Evolutionary conservation across 805 yeast genomes (phyloP).

Genomic region (Lipomyces yamadae): DNA sequence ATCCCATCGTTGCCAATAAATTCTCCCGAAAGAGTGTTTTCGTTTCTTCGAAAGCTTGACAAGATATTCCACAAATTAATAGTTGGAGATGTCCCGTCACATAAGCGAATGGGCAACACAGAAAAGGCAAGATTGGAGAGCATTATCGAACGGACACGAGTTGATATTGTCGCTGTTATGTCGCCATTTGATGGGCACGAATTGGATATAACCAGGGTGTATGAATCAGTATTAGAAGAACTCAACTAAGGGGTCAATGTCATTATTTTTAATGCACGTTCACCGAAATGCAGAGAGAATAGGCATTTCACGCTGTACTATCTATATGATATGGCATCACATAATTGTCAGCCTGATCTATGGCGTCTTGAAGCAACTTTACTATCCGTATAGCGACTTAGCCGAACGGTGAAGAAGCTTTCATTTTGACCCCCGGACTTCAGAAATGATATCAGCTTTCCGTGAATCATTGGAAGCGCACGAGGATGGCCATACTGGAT

Average conservation of each 20-base stretch:
- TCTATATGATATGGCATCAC: too few relatives aligned
- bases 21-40: conserved; percentile 48
- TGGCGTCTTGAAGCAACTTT: too few relatives aligned
- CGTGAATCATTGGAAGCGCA: too few relatives aligned
- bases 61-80: conserved; percentile 49
- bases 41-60: conserved; percentile 51
- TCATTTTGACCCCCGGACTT: too few relatives aligned
- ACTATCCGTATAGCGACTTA: too few relatives aligned
- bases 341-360: too few relatives aligned
- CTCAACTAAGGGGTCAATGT: conserved; percentile 16
- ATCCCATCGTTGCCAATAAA: conserved; percentile 40
- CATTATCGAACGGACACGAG: conserved; percentile 58
- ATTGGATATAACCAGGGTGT: conserved; percentile 52
- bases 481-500: too few relatives aligned
- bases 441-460: too few relatives aligned
- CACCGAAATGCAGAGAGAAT: not conserved
- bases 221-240: conserved; percentile 51
- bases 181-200: conserved; percentile 52
- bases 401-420: too few relatives aligned
- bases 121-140: conserved; percentile 58
- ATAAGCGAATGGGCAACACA: conserved; percentile 51
- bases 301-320: too few relatives aligned
- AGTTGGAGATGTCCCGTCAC: conserved; percentile 47
- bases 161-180: conserved; percentile 48
- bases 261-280: not conserved